Evolutionary conservation across 768 basidiomycete genomes (phyloP), one percentile per base, ranked within the genome.

Genomic region (Ramaria sp.): DNA sequence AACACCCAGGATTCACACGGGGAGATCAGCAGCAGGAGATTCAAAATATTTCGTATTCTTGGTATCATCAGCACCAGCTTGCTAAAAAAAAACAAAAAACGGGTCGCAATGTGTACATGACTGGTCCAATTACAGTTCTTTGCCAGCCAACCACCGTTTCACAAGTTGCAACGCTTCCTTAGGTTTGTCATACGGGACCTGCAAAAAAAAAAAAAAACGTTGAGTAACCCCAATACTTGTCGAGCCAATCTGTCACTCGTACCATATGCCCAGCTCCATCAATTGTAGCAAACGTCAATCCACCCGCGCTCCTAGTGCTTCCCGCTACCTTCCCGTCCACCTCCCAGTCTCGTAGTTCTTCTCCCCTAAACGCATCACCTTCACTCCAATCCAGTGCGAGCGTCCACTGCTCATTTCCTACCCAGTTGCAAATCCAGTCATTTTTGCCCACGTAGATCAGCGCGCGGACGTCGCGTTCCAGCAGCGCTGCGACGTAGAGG

Each of bases 331-430:
- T 68, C 30, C 62, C 74, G 18, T 72, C 69, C 5, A 82, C 67
- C 3, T 61, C 60, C 88, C 88, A 90, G 20, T 82, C 72, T 24
- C 73, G 70, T 71, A 80, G 75, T 24, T 71, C 67, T 15, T 71
- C 70, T 15, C 59, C 62, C 1, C 64, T 65, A 65, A 82, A 89
- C 5, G 61, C 74, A 38, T 68, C 64, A 45, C 75, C 65, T 2
- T 79, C 78, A 24, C 71, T 74, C 85, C 84, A 87, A 28, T 82
- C 74, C 41, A 86, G 63, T 4, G 64, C 70, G 28, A 76, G 67
- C 15, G 78, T 75, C 82, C 80, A 84, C 20, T 69, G 66, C 64
- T 81, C 77, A 61, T 83, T 84, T 0, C 79, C 22, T 20, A 60
- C 42, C 61, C 58, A 59, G 36, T 59, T 59, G 34, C 56, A 59